These are phyloP conservation scores for Didymellaceae sp. DNA, from an alignment of 2,329 filamentous ascomycete species.

Conservation along the genomic window DNA sequence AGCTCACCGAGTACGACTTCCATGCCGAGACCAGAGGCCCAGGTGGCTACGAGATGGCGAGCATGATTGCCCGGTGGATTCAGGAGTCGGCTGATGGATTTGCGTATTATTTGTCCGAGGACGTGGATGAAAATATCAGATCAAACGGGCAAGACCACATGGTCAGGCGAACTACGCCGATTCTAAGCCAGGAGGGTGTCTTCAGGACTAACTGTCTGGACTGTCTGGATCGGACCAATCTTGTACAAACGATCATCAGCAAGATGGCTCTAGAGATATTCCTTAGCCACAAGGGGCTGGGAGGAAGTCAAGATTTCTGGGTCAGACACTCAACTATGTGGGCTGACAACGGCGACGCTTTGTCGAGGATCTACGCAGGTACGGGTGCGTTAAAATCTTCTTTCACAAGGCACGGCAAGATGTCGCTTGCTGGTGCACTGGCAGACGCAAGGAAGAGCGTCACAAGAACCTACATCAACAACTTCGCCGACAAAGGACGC, in stretches of 20 bases:
- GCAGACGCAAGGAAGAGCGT: slow-evolving; percentile 96
- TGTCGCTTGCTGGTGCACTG: slow-evolving; percentile 90
- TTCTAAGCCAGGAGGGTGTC: slow-evolving; percentile 91
- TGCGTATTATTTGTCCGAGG: slow-evolving; percentile 87
- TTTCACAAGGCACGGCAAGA: slow-evolving; percentile 92
- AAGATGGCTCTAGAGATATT: slow-evolving; percentile 91
- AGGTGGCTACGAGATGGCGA: slow-evolving; percentile 88
- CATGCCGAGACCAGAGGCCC: slow-evolving; percentile 91
- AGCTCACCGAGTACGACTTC: slow-evolving; percentile 91
- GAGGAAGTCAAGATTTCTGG: slow-evolving; percentile 82
- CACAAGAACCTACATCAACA: slow-evolving; percentile 94
- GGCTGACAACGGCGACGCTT: slow-evolving; percentile 94
- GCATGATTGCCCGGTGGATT: slow-evolving; percentile 79
- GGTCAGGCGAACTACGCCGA: slow-evolving; percentile 62
- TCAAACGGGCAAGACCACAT: slow-evolving; percentile 51
- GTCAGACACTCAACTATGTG: slow-evolving; percentile 89
- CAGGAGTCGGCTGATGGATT: slow-evolving; percentile 82
- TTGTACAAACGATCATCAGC: slow-evolving; percentile 95
- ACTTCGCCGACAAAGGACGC: slow-evolving; percentile 90
- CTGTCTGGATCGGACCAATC: slow-evolving; percentile 92
- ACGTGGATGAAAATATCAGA: slow-evolving; percentile 62
- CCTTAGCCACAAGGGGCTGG: slow-evolving; percentile 72
- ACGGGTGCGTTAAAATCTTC: slow-evolving; percentile 95
- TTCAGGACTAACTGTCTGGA: slow-evolving; percentile 97
- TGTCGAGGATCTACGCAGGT: slow-evolving; percentile 95